Evolutionary conservation across 2,329 filamentous ascomycete genomes (phyloP).

Genomic region (Aureobasidium sp.): DNA sequence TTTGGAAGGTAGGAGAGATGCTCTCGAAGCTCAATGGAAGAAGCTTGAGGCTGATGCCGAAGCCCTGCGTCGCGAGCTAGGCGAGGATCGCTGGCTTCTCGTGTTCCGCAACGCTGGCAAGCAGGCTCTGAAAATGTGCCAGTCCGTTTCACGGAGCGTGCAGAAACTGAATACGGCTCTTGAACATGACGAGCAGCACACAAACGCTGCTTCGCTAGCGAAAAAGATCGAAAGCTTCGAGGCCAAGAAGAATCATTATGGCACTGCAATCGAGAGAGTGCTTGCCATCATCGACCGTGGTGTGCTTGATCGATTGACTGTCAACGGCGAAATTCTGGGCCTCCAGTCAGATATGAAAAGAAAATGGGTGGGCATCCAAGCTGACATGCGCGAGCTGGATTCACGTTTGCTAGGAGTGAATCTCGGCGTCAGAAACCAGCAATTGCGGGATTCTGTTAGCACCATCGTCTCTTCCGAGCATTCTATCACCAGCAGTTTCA

Average conservation of each 20-base stretch:
- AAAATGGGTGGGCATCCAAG: constrained; percentile 71
- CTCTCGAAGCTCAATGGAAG: constrained; percentile 78
- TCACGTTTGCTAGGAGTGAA: constrained; percentile 63
- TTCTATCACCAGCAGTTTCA: constrained; percentile 60
- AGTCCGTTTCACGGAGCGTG: constrained; percentile 84
- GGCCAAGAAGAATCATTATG: constrained; percentile 89
- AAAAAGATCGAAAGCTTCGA: constrained; percentile 93
- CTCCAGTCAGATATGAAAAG: constrained; percentile 77
- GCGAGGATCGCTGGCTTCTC: constrained; percentile 91
- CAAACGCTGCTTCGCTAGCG: constrained; percentile 59
- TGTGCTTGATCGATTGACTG: constrained; percentile 88
- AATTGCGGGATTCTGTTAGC: constrained; percentile 85
- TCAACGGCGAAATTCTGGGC: constrained; percentile 89
- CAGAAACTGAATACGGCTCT: constrained; percentile 73
- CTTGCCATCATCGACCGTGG: constrained; percentile 90
- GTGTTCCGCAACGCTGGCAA: constrained; percentile 89
- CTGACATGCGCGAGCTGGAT: constrained; percentile 72
- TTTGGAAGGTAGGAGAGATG: constrained; percentile 64
- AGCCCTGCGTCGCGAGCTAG: constrained; percentile 77
- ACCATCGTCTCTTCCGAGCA: constrained; percentile 81
- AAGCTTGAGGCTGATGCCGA: constrained; percentile 87
- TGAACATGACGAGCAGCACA: constrained; percentile 66
- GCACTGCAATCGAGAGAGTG: constrained; percentile 85
- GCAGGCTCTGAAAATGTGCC: constrained; percentile 93
- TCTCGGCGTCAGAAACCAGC: constrained; percentile 53